Percentiles rank a stretch among this genome's conserved stretches.
phyloP scores from a whole-genome alignment of 345 rosid species.

The Camelina neglecta region DNA sequence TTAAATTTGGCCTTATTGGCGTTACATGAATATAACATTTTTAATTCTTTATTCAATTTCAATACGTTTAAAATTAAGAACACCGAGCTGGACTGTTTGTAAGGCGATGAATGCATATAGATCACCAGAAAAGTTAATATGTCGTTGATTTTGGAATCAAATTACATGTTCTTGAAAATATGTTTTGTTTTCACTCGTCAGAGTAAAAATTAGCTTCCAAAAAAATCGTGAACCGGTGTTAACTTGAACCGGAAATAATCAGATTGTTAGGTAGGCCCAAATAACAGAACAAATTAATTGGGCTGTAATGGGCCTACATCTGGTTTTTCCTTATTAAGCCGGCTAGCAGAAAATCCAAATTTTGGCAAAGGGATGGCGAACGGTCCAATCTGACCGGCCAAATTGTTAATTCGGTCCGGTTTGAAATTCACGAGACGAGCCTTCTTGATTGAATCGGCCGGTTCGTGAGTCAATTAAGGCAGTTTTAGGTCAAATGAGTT shows the following conservation, averaged over 20 bases:
- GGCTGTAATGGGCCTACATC: constrained; percentile 9
- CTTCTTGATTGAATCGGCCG: background rate
- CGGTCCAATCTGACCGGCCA: background rate
- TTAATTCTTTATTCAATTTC: background rate
- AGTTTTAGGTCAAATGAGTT: background rate
- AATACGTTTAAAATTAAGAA: background rate
- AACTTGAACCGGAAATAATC: background rate
- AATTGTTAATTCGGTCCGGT: background rate
- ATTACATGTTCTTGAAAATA: background rate
- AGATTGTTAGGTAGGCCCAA: constrained; percentile 20
- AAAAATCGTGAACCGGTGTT: background rate
- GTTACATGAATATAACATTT: background rate
- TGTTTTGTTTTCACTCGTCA: background rate
- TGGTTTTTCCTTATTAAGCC: background rate
- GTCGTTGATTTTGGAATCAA: background rate
- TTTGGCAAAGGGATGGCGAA: background rate
- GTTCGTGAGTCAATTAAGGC: background rate
- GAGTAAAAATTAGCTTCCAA: background rate
- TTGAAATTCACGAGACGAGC: background rate
- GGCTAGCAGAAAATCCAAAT: background rate
- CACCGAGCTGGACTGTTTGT: background rate
- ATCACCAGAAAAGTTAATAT: background rate
- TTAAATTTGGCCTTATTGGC: constrained; percentile 4
- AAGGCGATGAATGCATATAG: background rate
- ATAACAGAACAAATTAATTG: background rate